phyloP scores from a whole-genome alignment of 106 monocot genomes.

The Phalaenopsis aphrodite region DNA sequence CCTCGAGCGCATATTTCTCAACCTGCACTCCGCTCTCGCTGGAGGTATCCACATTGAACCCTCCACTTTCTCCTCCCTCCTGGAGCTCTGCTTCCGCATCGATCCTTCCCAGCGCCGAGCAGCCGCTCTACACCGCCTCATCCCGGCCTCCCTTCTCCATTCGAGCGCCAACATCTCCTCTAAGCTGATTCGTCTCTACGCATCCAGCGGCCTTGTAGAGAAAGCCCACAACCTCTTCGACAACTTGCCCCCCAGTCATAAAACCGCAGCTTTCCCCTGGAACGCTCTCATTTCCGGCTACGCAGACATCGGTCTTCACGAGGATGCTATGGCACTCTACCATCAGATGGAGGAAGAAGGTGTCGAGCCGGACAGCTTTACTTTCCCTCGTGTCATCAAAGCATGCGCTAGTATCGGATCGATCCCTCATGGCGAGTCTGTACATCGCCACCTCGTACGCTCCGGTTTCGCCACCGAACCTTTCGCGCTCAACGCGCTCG shows the following conservation, averaged over 20 bases:
- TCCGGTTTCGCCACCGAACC: conserved; percentile 37
- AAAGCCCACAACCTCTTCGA: conserved; percentile 78
- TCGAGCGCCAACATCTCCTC: conserved; percentile 26
- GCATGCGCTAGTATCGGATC: conserved; percentile 67
- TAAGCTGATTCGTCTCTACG: conserved; percentile 26
- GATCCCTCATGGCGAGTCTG: conserved; percentile 29
- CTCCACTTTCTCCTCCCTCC: conserved; percentile 32
- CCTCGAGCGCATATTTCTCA: conserved; percentile 42
- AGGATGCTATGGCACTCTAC: conserved; percentile 72
- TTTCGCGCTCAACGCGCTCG: conserved; percentile 63
- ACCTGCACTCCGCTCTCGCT: conserved; percentile 20
- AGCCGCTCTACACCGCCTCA: conserved; percentile 20
- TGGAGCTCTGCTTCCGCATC: conserved; percentile 18
- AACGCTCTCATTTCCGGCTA: conserved; percentile 72
- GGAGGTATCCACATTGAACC: conserved; percentile 16
- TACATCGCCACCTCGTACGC: conserved; percentile 53
- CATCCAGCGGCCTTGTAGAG: conserved; percentile 17
- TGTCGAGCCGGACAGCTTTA: conserved; percentile 56
- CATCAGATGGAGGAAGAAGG: conserved; percentile 78
- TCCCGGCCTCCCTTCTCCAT: conserved; percentile 28
- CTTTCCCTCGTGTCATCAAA: conserved; percentile 73
- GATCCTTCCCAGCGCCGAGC: conserved; percentile 12
- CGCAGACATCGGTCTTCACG: conserved; percentile 30
- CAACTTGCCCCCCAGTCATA: conserved; percentile 31
- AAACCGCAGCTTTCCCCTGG: conserved; percentile 42